Evolutionary conservation across 495 filamentous ascomycete species (phyloP), one percentile per base, ranked within the genome.

Genomic region (Podospora pseudoanserina): DNA sequence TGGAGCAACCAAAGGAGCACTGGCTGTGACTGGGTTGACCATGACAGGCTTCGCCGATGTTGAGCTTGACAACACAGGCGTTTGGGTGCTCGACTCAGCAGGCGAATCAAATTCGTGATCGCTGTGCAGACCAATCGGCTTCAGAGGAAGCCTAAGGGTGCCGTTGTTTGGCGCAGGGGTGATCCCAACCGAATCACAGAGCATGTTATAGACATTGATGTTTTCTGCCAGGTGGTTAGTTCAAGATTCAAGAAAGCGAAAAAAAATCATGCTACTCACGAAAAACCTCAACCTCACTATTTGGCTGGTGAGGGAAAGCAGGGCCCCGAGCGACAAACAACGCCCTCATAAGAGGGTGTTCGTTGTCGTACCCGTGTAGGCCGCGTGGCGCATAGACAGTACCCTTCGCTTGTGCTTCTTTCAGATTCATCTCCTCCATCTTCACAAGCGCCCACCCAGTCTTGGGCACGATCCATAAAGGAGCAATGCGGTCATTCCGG

Each of bases 181-280:
- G 62, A 97, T 80, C 5, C 88, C 89, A 39, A 97, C 75, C 1
- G 90, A 91, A 72, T 96, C 92, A 73, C 93, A 98, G 39, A 99
- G 76, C 63, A 98, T 91, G 71, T 97, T 96, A 75, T 98, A 98
- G 1, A 99, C 92, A 71, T 99, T 93, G 66, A 84, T 91, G 68
- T 99, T 99, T 86, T 95, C 90, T 92, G 73, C n/a, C 9, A 64
- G 4, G 30, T 58, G 34, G 65, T 75, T 66, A 54, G 60, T 2
- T 61, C 6, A 32, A 5, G 23, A 7, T 32, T 32, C 9, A 3
- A 34, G 18, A 16, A 53, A 15, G 15, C 18, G 19, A 15, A 23
- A 30, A 3, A 15, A 11, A 5, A 1, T 16, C 20, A 2, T 53
- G 61, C 11, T 61, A 87, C 92, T 86, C 83, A 95, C 92, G 92